Percentiles rank a stretch among this genome's conserved stretches.
phyloP scores from a whole-genome alignment of 2,329 filamentous ascomycete genomes.

The Paecilomyces dactylethromorphus region DNA sequence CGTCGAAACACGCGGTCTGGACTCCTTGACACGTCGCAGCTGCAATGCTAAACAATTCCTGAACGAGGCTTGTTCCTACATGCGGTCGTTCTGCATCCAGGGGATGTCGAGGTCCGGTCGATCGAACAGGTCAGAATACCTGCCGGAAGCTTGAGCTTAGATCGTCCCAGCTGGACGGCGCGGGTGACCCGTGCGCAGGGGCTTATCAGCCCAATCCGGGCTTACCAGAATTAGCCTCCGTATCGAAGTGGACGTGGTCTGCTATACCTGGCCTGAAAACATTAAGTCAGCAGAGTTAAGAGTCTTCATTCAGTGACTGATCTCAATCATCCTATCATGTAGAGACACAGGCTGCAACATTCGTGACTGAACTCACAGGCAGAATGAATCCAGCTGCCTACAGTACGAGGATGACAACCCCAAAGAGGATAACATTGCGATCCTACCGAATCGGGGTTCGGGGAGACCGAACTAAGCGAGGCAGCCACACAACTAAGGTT shows the following conservation, averaged over 20 bases:
- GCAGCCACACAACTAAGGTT: background rate
- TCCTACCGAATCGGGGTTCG: background rate
- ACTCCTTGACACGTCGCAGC: background rate
- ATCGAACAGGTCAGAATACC: background rate
- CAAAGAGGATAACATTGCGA: background rate
- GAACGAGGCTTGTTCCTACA: background rate
- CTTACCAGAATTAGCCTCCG: background rate
- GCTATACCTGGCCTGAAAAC: background rate
- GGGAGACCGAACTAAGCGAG: background rate
- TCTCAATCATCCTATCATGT: background rate
- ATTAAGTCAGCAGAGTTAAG: background rate
- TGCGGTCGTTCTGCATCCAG: background rate
- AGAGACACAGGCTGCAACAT: background rate
- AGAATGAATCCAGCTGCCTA: background rate
- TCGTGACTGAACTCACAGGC: background rate
- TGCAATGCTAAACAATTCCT: too few relatives aligned
- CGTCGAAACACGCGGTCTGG: background rate
- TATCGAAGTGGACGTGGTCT: background rate
- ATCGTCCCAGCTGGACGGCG: background rate
- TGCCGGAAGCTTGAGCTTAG: background rate
- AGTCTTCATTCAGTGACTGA: too few relatives aligned
- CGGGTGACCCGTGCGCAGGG: background rate
- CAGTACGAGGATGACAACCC: too few relatives aligned
- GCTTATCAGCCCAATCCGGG: background rate
- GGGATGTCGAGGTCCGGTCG: background rate